phyloP scores from a whole-genome alignment of 2,329 filamentous ascomycete species.

The Apiospora rasikravindrae region DNA sequence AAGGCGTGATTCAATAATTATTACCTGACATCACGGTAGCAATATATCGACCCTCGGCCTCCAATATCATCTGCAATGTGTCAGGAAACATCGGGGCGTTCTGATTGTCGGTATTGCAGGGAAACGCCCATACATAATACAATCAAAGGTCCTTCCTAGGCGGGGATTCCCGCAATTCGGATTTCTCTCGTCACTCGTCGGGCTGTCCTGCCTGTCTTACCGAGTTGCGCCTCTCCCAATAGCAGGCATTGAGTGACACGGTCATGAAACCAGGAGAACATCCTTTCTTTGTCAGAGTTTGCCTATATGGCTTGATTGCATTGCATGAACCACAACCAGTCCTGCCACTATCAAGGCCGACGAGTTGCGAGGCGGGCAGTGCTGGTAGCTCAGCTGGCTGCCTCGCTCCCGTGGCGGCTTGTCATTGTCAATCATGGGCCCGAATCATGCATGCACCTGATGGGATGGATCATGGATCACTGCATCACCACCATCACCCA shows the following conservation, averaged over 20 bases:
- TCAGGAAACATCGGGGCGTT: background rate
- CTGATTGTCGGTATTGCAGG: background rate
- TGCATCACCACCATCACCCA: background rate
- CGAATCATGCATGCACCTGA: slow-evolving; percentile 5
- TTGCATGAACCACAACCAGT: background rate
- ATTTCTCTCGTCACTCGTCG: background rate
- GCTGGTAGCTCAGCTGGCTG: background rate
- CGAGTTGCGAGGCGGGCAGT: background rate
- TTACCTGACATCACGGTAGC: background rate
- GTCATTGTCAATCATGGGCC: background rate
- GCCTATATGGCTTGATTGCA: background rate
- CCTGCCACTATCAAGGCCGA: background rate
- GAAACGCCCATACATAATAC: background rate
- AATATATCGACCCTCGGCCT: background rate
- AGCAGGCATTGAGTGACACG: background rate
- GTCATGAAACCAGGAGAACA: background rate
- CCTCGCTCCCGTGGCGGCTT: background rate
- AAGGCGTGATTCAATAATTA: background rate
- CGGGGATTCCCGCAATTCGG: background rate
- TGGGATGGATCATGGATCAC: slow-evolving; percentile 13
- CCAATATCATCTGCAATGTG: background rate
- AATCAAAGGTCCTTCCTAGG: slow-evolving; percentile 14
- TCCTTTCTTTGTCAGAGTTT: background rate
- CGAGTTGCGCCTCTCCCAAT: background rate
- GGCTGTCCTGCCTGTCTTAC: background rate